Conservation (phyloP, 805 yeast genomes). For the Kluyveromyces wickerhamii region DNA sequence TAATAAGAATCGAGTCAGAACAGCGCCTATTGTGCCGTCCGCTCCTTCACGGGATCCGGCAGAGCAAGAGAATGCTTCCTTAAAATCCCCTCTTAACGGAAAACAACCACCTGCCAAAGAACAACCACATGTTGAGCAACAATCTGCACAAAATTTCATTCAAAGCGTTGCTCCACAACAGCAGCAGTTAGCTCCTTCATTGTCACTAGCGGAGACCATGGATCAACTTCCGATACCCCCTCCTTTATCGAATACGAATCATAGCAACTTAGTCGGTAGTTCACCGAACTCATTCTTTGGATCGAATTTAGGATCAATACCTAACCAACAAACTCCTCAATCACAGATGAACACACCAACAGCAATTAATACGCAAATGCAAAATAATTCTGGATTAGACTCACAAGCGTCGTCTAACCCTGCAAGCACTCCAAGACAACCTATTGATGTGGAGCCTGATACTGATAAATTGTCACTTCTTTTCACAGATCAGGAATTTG, state of each 20-base stretch:
- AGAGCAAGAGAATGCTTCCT: background rate
- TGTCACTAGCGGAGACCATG: background rate
- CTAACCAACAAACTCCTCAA: background rate
- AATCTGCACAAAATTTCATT: background rate
- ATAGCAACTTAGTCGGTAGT: background rate
- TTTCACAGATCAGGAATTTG: slow-evolving; percentile 9
- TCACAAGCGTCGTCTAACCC: slow-evolving; percentile 1
- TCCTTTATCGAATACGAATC: no score
- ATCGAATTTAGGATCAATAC: background rate
- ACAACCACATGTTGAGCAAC: background rate
- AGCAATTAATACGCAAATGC: background rate
- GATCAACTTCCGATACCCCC: background rate
- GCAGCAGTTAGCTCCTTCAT: background rate
- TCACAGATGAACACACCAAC: background rate
- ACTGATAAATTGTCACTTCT: slow-evolving; percentile 8
- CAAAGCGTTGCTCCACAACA: background rate
- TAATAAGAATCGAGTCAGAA: background rate
- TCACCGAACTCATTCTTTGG: background rate
- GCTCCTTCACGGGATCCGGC: background rate
- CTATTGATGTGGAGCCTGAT: slow-evolving; percentile 4
- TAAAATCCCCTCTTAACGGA: background rate
- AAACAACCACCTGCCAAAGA: background rate
- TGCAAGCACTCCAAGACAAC: background rate
- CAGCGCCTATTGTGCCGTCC: background rate
- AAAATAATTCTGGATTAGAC: background rate